Conservation (phyloP, 192 early-diverging fungal species). For the Backusella tarrabulga region DNA sequence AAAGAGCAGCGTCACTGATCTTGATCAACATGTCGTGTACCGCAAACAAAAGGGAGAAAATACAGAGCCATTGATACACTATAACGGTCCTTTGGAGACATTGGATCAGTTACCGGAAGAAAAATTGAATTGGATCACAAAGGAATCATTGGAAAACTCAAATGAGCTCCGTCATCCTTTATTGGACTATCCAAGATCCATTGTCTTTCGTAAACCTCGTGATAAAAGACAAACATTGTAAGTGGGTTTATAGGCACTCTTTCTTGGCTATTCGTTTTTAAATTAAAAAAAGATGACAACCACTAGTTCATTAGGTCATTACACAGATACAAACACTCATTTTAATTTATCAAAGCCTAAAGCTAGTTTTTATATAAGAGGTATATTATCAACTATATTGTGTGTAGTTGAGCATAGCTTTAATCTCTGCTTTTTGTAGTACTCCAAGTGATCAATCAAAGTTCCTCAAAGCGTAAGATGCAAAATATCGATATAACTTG, state of each 20-base stretch:
- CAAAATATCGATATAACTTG: not conserved
- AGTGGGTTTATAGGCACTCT: not conserved
- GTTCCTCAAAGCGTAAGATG: constrained; percentile 10
- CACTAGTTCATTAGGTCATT: not conserved
- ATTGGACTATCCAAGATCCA: not conserved
- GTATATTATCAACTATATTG: not conserved
- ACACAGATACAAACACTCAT: not conserved
- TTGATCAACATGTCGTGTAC: not conserved
- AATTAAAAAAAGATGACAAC: not conserved
- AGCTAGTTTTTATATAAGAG: constrained; percentile 28
- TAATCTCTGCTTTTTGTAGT: not conserved
- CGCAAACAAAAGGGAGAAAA: not conserved
- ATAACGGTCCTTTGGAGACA: constrained; percentile 24
- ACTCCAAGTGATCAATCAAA: constrained; percentile 11
- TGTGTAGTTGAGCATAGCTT: no score
- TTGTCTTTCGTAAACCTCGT: constrained; percentile 28
- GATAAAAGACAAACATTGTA: not conserved
- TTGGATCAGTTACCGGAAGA: constrained; percentile 29
- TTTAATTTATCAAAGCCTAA: constrained; percentile 10
- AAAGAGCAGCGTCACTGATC: not conserved
- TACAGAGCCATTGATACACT: constrained; percentile 24
- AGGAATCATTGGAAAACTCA: constrained; percentile 7
- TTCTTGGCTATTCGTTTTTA: not conserved
- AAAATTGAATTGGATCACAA: constrained; percentile 24
- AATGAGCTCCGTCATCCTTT: constrained; percentile 3